Evolutionary conservation across 2,329 filamentous ascomycete species (phyloP).

Genomic region (Curvularia eragrostidis): DNA sequence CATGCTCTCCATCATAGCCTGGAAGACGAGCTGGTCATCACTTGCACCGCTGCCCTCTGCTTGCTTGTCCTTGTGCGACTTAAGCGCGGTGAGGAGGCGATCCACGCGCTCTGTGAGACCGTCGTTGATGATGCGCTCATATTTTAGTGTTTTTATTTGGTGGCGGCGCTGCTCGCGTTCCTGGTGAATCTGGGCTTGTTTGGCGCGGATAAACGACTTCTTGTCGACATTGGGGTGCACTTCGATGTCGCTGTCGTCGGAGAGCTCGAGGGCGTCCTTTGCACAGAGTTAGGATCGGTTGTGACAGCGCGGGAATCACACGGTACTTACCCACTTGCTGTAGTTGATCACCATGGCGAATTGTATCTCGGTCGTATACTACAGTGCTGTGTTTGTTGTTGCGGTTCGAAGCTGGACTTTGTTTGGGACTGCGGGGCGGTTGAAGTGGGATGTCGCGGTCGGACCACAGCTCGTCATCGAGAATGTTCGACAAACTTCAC

Average conservation of each 20-base stretch:
- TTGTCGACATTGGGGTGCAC: constrained; percentile 99
- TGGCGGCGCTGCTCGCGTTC: constrained; percentile 84
- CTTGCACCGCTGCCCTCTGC: constrained; percentile 51
- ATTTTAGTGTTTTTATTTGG: constrained; percentile 90
- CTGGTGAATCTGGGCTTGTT: constrained; percentile 95
- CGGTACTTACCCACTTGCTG: constrained; percentile 69
- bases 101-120: constrained; percentile 85
- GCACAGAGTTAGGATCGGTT: constrained; percentile 16
- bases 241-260: constrained; percentile 97
- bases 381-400: constrained; percentile 19
- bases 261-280: constrained; percentile 92
- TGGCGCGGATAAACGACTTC: constrained; percentile 95
- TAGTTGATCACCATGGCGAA: constrained; percentile 67
- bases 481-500: constrained; percentile 37
- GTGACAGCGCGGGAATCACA: not conserved
- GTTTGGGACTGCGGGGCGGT: constrained; percentile 23
- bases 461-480: constrained; percentile 21
- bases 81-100: constrained; percentile 74
- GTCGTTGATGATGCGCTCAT: constrained; percentile 92
- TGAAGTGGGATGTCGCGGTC: constrained; percentile 24
- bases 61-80: constrained; percentile 68
- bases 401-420: constrained; percentile 20
- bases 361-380: constrained; percentile 9
- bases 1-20: constrained; percentile 82
- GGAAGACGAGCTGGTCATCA: constrained; percentile 81